Evolutionary conservation across 495 filamentous ascomycete genomes (phyloP).

Genomic region (Melanomma pulvis-pyrius): DNA sequence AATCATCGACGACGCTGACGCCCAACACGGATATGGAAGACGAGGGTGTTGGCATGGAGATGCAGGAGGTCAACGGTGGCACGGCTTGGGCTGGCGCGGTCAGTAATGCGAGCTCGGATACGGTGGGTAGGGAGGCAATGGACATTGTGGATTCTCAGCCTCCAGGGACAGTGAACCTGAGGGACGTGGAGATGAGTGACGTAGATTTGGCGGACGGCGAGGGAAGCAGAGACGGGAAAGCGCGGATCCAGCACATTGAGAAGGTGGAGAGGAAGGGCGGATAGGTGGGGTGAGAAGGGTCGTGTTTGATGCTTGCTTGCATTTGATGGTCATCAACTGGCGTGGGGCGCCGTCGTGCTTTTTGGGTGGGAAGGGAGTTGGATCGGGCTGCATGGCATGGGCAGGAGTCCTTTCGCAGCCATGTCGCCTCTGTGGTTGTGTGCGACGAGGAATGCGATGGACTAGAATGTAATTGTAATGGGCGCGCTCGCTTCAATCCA

Average conservation of each 20-base stretch:
- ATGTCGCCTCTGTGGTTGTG: not conserved
- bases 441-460: not conserved
- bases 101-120: conserved; percentile 11
- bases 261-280: conserved; percentile 21
- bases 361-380: not conserved
- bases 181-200: conserved; percentile 28
- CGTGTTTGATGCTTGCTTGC: not conserved
- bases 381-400: not conserved
- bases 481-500: no score
- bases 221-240: not conserved
- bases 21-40: conserved; percentile 32
- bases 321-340: not conserved
- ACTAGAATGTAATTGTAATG: not conserved
- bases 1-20: conserved; percentile 29
- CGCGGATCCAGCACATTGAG: conserved; percentile 26
- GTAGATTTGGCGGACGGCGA: conserved; percentile 4
- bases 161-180: not conserved
- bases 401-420: not conserved
- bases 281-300: not conserved
- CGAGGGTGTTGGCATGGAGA: conserved; percentile 19
- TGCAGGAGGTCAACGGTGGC: conserved; percentile 26
- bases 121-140: conserved; percentile 15
- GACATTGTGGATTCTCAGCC: conserved; percentile 3
- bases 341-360: not conserved
- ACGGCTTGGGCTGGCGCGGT: conserved; percentile 7